Percentiles rank a stretch among this genome's conserved stretches.
phyloP scores from a whole-genome alignment of 257 asterid genomes.

The Solanum sejunctum region DNA sequence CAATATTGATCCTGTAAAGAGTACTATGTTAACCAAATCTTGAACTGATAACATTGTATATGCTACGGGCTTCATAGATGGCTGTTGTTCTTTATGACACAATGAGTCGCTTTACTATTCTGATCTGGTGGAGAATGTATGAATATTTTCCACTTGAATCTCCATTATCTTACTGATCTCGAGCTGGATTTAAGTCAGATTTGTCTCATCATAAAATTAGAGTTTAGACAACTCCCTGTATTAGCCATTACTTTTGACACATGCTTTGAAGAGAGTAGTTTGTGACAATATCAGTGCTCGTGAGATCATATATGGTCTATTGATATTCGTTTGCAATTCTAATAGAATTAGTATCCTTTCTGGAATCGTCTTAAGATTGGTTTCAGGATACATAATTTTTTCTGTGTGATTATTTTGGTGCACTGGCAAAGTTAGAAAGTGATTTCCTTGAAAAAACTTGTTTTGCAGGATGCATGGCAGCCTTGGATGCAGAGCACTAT shows the following conservation, averaged over 20 bases:
- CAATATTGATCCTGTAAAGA: background rate
- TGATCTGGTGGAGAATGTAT: background rate
- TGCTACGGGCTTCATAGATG: background rate
- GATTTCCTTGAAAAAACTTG: background rate
- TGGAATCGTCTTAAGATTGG: background rate
- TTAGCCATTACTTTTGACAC: background rate
- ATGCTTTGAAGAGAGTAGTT: background rate
- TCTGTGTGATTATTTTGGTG: background rate
- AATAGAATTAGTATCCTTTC: background rate
- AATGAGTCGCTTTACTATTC: background rate
- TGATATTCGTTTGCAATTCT: background rate
- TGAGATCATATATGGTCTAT: background rate
- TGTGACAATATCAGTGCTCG: background rate
- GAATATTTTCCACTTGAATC: background rate
- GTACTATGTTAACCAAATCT: background rate
- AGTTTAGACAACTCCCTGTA: background rate
- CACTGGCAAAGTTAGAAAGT: background rate
- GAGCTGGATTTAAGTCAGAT: background rate
- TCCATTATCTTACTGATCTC: background rate
- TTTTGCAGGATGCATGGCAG: slow-evolving; percentile 90
- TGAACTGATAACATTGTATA: background rate
- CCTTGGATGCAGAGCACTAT: slow-evolving; percentile 94
- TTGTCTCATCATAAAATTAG: background rate
- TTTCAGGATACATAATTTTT: background rate
- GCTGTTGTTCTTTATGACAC: background rate